Percentiles rank a stretch among this genome's conserved stretches.
These are phyloP conservation scores for Bertia moriformis DNA, from an alignment of 2,329 filamentous ascomycete genomes.

Conservation along the genomic window DNA sequence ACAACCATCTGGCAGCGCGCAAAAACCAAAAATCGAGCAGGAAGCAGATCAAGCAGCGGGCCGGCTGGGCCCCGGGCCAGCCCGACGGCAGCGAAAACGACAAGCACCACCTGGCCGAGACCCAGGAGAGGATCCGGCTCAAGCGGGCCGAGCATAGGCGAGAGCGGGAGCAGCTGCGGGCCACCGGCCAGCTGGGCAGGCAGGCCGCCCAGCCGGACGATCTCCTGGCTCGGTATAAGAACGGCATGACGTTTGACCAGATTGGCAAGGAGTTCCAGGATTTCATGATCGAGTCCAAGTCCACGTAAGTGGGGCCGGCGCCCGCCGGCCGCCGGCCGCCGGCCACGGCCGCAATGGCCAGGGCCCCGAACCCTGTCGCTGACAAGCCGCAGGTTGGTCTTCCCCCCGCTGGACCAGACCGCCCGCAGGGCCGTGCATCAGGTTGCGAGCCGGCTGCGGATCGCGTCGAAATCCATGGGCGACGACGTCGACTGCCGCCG, in stretches of 20 bases:
- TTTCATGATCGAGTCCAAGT: slow-evolving; percentile 51
- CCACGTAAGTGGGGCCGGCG: slow-evolving; percentile 42
- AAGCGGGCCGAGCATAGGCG: slow-evolving; percentile 60
- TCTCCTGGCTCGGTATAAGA: slow-evolving; percentile 55
- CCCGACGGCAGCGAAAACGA: slow-evolving; percentile 8
- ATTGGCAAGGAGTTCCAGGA: slow-evolving; percentile 57
- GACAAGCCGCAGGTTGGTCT: slow-evolving; percentile 36
- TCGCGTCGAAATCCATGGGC: slow-evolving; percentile 76
- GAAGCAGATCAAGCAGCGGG: too few species aligned
- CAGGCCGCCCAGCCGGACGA: slow-evolving; percentile 37
- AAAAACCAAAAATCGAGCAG: too few species aligned
- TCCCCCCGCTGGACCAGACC: slow-evolving; percentile 73
- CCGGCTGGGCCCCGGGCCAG: too few species aligned
- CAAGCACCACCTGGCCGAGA: too few species aligned
- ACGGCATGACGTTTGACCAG: slow-evolving; percentile 57
- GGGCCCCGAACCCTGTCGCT: slow-evolving; percentile 2
- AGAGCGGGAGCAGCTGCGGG: slow-evolving; percentile 54
- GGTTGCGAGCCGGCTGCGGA: slow-evolving; percentile 56
- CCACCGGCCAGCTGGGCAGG: slow-evolving; percentile 50
- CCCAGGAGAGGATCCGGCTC: slow-evolving; percentile 44
- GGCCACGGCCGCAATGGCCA: slow-evolving; percentile 1
- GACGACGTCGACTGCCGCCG: slow-evolving; percentile 59
- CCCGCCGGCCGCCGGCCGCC: neutral
- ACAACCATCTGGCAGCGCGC: too few species aligned
- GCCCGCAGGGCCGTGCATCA: slow-evolving; percentile 69